Evolutionary conservation across 1,284 basidiomycete genomes (phyloP).

Genomic region (Porodaedalea pini): DNA sequence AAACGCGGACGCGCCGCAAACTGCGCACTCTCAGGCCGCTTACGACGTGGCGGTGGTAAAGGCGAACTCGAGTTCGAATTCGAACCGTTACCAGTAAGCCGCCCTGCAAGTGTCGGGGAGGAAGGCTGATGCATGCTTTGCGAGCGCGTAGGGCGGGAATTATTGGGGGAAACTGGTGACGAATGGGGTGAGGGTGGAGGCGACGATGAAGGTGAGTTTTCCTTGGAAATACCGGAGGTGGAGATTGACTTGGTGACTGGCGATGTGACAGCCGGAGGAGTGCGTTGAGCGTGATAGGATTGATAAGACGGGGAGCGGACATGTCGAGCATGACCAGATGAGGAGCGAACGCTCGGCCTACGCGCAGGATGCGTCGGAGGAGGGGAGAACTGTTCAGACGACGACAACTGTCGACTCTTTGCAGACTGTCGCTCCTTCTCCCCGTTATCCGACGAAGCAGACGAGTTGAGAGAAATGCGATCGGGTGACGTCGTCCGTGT

Average conservation of each 20-base stretch:
- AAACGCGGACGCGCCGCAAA: slow-evolving; percentile 31
- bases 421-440: background rate
- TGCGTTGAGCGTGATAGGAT: background rate
- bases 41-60: slow-evolving; percentile 40
- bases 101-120: slow-evolving; percentile 22
- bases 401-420: slow-evolving; percentile 14
- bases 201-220: background rate
- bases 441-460: slow-evolving; percentile 19
- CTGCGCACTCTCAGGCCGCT: slow-evolving; percentile 64
- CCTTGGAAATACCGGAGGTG: background rate
- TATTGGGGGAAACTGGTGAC: background rate
- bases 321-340: slow-evolving; percentile 1
- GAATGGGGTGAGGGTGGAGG: slow-evolving; percentile 2
- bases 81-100: background rate
- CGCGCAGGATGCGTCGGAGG: slow-evolving; percentile 62
- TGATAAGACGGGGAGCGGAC: slow-evolving; percentile 16
- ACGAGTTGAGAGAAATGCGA: slow-evolving; percentile 16
- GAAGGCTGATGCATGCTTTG: slow-evolving; percentile 52
- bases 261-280: background rate
- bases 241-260: background rate
- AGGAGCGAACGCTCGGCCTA: slow-evolving; percentile 29
- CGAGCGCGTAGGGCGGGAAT: slow-evolving; percentile 45
- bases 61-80: slow-evolving; percentile 27
- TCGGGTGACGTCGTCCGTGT: background rate
- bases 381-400: slow-evolving; percentile 31